phyloP scores from a whole-genome alignment of 108 stramenopile genomes.

The Cylindrotheca closterium region DNA sequence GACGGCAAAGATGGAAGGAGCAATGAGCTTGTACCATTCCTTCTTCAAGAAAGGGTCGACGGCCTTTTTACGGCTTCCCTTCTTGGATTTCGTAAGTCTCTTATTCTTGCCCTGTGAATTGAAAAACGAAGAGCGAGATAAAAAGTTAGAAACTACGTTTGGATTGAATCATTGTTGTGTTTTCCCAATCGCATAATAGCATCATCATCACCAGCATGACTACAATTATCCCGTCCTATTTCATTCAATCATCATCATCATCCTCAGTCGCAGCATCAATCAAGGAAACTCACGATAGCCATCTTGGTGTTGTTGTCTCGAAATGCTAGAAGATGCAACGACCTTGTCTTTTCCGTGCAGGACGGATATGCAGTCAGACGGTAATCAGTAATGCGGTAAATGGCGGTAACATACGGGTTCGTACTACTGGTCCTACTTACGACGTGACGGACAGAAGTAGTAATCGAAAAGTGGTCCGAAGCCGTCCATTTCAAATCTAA shows the following conservation, averaged over 20 bases:
- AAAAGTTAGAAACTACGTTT: background rate
- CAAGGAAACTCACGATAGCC: conserved; percentile 17
- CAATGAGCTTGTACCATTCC: conserved; percentile 99
- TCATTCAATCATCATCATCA: background rate
- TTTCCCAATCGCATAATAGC: background rate
- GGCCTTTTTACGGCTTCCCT: conserved; percentile 91
- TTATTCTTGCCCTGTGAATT: conserved; percentile 95
- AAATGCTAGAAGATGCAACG: no score
- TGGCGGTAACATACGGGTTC: background rate
- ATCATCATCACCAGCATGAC: no score
- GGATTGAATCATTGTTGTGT: background rate
- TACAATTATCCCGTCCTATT: no score
- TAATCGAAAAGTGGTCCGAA: background rate
- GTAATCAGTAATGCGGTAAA: background rate
- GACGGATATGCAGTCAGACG: background rate
- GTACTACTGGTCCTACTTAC: background rate
- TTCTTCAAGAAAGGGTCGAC: conserved; percentile 98
- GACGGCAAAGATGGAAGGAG: conserved; percentile 93
- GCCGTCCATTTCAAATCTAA: background rate
- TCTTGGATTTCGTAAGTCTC: conserved; percentile 93
- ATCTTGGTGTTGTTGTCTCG: no score
- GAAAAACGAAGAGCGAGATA: conserved; percentile 1
- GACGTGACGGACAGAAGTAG: background rate
- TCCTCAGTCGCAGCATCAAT: background rate
- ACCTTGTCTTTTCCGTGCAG: no score